phyloP scores from a whole-genome alignment of 2,329 filamentous ascomycete genomes.

The Fusarium humuli region DNA sequence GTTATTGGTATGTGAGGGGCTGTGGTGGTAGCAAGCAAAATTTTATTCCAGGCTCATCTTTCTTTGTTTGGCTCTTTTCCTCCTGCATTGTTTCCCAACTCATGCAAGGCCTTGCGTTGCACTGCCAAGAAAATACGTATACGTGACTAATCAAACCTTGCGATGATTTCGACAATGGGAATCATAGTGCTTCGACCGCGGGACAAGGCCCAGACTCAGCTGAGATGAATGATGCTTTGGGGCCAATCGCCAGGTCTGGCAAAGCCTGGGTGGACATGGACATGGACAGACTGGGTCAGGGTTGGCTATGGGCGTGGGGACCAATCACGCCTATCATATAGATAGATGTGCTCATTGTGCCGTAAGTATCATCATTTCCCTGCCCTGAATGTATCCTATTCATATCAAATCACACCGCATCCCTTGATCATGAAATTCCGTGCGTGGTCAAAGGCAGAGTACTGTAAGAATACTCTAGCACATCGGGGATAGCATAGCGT shows the following conservation, averaged over 20 bases:
- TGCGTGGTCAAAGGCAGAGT: background rate
- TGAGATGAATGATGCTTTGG: conserved; percentile 36
- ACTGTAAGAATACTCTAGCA: background rate
- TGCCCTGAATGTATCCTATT: background rate
- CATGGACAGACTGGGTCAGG: background rate
- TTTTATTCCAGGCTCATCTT: background rate
- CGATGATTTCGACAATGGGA: conserved; percentile 1
- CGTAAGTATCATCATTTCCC: background rate
- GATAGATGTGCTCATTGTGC: background rate
- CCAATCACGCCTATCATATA: conserved; percentile 8
- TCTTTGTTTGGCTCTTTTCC: background rate
- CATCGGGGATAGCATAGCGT: background rate
- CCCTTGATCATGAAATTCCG: conserved; percentile 19
- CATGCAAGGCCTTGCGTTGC: background rate
- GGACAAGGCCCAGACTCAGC: conserved; percentile 46
- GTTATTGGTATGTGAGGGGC: background rate
- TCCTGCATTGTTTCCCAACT: background rate
- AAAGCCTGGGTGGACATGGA: conserved; percentile 1
- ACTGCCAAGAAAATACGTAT: background rate
- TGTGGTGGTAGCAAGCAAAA: background rate
- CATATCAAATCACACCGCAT: conserved; percentile 21
- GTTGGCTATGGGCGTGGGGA: background rate
- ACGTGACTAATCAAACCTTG: background rate
- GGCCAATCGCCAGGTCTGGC: conserved; percentile 17
- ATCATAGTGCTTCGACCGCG: conserved; percentile 14